Conservation (phyloP, 202 grass and related monocot genomes). For the Setaria viridis region DNA sequence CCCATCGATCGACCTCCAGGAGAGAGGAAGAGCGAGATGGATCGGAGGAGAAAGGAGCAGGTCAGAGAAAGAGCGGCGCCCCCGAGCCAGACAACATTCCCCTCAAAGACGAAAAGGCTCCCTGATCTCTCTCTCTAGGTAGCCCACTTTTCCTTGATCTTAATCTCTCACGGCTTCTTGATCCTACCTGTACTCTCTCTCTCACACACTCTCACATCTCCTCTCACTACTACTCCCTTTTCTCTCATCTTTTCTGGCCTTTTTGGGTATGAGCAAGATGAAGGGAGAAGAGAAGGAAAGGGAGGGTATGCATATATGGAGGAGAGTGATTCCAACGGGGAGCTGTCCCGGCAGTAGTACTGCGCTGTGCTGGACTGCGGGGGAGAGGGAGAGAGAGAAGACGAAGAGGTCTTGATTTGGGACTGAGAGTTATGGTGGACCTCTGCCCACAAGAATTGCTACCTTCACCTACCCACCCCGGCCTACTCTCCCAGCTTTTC, state of each 20-base stretch:
- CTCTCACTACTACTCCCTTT: not conserved
- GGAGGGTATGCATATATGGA: constrained; percentile 34
- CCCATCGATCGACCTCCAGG: not conserved
- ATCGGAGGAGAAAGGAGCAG: not conserved
- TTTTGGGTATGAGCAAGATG: constrained; percentile 27
- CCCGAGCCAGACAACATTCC: constrained; percentile 84
- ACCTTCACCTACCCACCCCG: constrained; percentile 51
- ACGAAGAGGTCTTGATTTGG: constrained; percentile 14
- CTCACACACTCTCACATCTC: not conserved
- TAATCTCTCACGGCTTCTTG: not conserved
- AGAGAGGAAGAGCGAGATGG: not conserved
- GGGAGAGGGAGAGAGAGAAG: not conserved
- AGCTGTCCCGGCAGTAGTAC: not conserved
- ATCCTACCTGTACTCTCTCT: constrained; percentile 14
- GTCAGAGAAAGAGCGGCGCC: constrained; percentile 28
- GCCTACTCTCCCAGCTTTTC: constrained; percentile 21
- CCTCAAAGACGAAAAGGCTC: constrained; percentile 67
- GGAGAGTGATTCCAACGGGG: constrained; percentile 19
- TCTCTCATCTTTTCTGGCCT: constrained; percentile 8
- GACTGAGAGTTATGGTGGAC: constrained; percentile 38
- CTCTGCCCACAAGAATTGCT: constrained; percentile 49
- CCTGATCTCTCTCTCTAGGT: constrained; percentile 32
- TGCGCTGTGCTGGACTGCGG: constrained; percentile 4
- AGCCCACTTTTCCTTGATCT: constrained; percentile 27
- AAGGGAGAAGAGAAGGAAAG: not conserved